phyloP scores from a whole-genome alignment of 2,329 filamentous ascomycete genomes.

The Nemania sp. region DNA sequence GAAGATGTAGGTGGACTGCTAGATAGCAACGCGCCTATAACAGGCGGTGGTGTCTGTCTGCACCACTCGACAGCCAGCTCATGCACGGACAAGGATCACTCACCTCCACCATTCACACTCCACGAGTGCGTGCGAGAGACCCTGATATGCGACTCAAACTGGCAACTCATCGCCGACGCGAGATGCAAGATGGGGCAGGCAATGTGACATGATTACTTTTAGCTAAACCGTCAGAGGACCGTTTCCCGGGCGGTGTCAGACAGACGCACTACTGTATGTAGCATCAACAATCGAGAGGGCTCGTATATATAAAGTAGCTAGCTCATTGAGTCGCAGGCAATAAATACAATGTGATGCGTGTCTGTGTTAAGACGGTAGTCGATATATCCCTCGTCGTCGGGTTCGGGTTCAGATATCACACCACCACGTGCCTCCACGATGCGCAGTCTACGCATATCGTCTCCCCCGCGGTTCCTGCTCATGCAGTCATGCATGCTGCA shows the following conservation, averaged over 20 bases:
- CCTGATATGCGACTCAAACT: conserved; percentile 9
- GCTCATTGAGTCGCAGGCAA: not conserved
- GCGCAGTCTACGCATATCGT: not conserved
- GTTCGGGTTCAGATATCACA: not conserved
- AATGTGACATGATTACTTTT: not conserved
- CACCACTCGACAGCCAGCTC: not conserved
- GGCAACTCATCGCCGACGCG: conserved; percentile 2
- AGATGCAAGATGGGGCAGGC: not conserved
- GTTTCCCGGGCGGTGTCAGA: not conserved
- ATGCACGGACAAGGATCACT: conserved; percentile 7
- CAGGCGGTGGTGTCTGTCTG: too few relatives aligned
- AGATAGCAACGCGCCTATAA: too few relatives aligned
- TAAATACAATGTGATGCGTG: not conserved
- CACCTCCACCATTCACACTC: not conserved
- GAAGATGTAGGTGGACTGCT: too few relatives aligned
- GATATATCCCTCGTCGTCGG: not conserved
- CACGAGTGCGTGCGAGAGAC: not conserved
- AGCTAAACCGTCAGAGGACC: not conserved
- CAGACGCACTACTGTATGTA: not conserved
- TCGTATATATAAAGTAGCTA: not conserved
- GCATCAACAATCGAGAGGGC: not conserved
- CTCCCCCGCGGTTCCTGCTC: not conserved
- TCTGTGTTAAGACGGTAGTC: not conserved
- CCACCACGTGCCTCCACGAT: not conserved
- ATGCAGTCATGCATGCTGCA: not conserved